Conservation (phyloP, 2,329 filamentous ascomycete genomes). For the Aspergillus floridensis region DNA sequence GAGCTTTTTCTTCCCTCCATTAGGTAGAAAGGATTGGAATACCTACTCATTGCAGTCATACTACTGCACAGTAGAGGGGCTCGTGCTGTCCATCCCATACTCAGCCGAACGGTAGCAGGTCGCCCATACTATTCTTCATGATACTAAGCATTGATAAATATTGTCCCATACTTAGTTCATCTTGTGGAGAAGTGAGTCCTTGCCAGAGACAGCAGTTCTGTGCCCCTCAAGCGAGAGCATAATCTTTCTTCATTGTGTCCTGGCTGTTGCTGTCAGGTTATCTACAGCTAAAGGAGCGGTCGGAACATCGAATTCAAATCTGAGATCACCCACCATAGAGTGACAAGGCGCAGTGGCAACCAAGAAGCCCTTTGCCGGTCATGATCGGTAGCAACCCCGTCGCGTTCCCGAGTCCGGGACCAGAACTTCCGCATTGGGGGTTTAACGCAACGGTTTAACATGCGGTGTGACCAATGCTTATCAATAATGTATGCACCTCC, state of each 20-base stretch:
- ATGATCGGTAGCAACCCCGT: neutral
- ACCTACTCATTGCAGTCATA: too few relatives aligned
- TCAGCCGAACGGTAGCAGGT: neutral
- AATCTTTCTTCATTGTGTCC: neutral
- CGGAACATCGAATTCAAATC: neutral
- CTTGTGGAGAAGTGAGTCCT: neutral
- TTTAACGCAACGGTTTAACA: neutral
- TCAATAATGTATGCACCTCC: neutral
- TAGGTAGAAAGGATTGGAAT: neutral
- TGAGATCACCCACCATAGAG: neutral
- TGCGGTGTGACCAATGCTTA: conserved; percentile 3
- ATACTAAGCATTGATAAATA: neutral
- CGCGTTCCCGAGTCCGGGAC: neutral
- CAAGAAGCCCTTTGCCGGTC: neutral
- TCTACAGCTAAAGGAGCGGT: neutral
- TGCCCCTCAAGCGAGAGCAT: neutral
- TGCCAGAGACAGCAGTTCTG: neutral
- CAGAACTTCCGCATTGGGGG: neutral
- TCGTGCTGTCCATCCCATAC: neutral
- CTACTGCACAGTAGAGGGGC: neutral
- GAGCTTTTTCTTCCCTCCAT: neutral
- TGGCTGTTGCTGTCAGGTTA: neutral
- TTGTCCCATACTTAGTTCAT: neutral
- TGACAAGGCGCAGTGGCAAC: neutral
- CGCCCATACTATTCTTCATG: neutral